Evolutionary conservation across 83 land plant genomes (phyloP).

Genomic region (Picea abies): DNA sequence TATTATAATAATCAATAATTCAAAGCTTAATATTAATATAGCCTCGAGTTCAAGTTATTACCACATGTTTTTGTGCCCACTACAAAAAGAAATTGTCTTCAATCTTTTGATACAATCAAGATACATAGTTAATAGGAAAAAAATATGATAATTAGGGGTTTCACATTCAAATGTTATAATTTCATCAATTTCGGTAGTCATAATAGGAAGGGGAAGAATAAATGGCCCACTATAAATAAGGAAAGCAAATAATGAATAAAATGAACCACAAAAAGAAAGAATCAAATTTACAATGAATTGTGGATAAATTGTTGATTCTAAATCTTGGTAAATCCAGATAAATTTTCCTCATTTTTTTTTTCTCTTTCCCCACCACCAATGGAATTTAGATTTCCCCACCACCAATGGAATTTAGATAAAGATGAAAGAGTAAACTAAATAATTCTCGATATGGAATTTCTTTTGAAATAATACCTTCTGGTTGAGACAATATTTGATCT

Average conservation of each 20-base stretch:
- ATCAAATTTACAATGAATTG: not conserved
- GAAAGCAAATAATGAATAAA: not conserved
- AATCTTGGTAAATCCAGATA: not conserved
- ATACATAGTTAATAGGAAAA: constrained; percentile 22
- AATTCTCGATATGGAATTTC: not conserved
- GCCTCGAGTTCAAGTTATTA: not conserved
- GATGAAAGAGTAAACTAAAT: not conserved
- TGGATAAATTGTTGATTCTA: not conserved
- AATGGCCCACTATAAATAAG: no score
- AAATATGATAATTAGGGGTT: constrained; percentile 21
- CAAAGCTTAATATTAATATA: no score
- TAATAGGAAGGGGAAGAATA: no score
- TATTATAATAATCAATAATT: no score
- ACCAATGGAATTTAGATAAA: not conserved
- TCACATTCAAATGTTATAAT: constrained; percentile 8
- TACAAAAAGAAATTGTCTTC: constrained; percentile 23
- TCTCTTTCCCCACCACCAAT: not conserved
- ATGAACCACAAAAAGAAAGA: no score
- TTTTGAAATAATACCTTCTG: not conserved
- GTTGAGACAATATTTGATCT: not conserved
- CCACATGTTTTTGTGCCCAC: constrained; percentile 18
- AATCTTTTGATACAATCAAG: constrained; percentile 23
- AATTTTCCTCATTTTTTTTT: not conserved
- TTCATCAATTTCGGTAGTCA: not conserved
- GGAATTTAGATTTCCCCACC: not conserved